These are phyloP conservation scores for Picochlorum sp. DNA, from an alignment of 139 green algal genomes.

Conservation along the genomic window DNA sequence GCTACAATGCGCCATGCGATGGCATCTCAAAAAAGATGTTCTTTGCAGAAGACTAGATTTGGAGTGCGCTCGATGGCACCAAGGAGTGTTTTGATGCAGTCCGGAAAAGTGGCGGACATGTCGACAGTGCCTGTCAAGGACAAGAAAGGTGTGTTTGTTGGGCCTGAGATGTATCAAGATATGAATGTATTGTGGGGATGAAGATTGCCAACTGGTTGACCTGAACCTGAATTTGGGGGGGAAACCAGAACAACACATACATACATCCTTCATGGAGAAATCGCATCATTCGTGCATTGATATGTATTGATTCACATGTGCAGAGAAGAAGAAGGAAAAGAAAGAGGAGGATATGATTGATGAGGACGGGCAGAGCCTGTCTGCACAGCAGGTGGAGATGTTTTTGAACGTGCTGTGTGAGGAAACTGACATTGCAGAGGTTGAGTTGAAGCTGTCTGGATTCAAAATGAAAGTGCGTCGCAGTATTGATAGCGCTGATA, in stretches of 20 bases:
- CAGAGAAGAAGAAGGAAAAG: conserved; percentile 23
- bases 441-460: conserved; percentile 70
- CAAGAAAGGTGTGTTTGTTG: background rate
- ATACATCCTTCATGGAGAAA: no score
- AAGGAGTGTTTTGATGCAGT: background rate
- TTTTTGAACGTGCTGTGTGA: conserved; percentile 64
- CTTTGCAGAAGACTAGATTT: no score
- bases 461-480: conserved; percentile 67
- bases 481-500: conserved; percentile 25
- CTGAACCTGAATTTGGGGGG: background rate
- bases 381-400: conserved; percentile 52
- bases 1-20: no score
- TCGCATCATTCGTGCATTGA: no score
- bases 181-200: no score
- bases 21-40: no score
- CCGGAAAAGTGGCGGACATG: background rate
- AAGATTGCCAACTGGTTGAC: background rate
- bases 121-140: background rate
- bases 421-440: conserved; percentile 75
- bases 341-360: conserved; percentile 46
- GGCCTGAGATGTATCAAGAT: no score
- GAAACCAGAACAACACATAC: no score
- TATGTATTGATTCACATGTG: background rate
- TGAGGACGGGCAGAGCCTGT: conserved; percentile 29
- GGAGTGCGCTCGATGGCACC: no score